These are phyloP conservation scores for Litsea cubeba DNA, from an alignment of 164 flowering plant species.

Conservation along the genomic window DNA sequence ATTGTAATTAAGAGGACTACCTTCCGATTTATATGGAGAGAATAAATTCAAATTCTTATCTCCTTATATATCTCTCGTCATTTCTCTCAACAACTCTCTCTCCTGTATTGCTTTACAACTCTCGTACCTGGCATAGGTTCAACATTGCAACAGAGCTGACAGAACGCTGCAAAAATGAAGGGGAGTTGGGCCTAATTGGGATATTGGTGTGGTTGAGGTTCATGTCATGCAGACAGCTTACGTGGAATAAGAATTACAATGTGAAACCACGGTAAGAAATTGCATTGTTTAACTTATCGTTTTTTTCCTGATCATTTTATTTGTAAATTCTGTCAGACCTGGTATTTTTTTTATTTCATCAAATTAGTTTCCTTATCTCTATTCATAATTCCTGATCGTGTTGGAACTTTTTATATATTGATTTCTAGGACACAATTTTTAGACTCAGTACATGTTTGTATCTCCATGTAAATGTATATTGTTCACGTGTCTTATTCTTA, in stretches of 20 bases:
- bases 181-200: constrained; percentile 25
- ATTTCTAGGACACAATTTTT: no score
- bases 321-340: neutral
- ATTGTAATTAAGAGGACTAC: no score
- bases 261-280: constrained; percentile 27
- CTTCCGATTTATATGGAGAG: no score
- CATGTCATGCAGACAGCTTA: constrained; percentile 27
- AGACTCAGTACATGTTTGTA: no score
- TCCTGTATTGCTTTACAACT: no score
- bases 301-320: neutral
- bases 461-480: no score
- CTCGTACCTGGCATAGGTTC: constrained; percentile 14
- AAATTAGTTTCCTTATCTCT: neutral
- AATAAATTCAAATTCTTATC: no score
- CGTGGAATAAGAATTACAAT: constrained; percentile 31
- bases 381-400: no score
- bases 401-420: no score
- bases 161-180: constrained; percentile 23
- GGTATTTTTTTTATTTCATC: neutral
- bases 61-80: no score
- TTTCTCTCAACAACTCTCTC: no score
- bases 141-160: constrained; percentile 27
- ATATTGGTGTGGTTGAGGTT: constrained; percentile 30
- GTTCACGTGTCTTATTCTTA: no score
- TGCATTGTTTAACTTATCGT: neutral